Base-by-base conservation (phyloP, 768 basidiomycete species). In the Tulasnella sp. region DNA sequence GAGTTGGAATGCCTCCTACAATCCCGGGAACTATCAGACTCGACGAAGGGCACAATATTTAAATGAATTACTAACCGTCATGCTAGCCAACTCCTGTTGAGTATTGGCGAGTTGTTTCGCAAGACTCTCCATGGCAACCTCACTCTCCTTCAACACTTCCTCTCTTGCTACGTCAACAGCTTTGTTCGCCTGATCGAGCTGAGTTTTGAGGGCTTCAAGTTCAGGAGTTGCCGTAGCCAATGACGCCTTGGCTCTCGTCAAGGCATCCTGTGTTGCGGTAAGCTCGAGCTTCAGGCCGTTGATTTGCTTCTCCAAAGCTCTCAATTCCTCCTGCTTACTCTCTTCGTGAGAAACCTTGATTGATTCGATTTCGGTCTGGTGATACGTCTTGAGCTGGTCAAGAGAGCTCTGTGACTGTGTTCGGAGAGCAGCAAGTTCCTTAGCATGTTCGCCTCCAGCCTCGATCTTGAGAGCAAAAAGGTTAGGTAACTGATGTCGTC, bases 221-320 rank as follows among this genome's bases (percentile, higher is more conserved):
- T 87, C 82, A 3, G 68, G 61, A 27, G 75, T 67, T 5, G 72
- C 54, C n/a, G 78, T 72, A 16, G 78, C 72, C 6, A 79, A 60
- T 22, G 74, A 65, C 1, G 73, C 61, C 63, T 90, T 89, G 4
- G 82, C 72, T 68, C 87, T 89, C 2, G 71, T 60, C 31, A 91
- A 77, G 62, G 89, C 86, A 55, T 90, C 86, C 59, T 81, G 77
- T 0, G 88, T 86, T 12, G 86, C 88, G 60, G 81, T 86, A 37
- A 90, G 73, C 57, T 89, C 84, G 27, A 88, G 67, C 50, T 67
- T 75, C 55, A 81, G 69, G 44, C 66, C 73, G 48, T 68, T 69
- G 45, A 83, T 71, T 59, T 74, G 73, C 67, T 86, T 86, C 65
- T 79, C 76, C 19, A 80, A 65, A 0, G 62, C 63, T 47, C 71